Percentiles rank a stretch among this genome's conserved stretches.
These are phyloP conservation scores for Globisporangium uncinulatum DNA, from an alignment of 352 stramenopile species.

Conservation along the genomic window DNA sequence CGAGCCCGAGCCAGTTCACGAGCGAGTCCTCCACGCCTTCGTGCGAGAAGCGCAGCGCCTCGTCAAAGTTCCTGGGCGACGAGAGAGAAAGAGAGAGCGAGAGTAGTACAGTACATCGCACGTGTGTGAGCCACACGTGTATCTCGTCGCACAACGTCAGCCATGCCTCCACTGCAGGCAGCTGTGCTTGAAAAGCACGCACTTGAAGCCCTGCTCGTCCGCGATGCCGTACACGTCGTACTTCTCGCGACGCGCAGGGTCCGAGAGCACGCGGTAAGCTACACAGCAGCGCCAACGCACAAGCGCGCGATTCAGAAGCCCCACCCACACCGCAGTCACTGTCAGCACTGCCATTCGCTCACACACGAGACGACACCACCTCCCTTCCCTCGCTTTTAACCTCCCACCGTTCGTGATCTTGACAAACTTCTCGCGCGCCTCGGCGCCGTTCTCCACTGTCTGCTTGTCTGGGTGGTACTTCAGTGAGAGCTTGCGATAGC, in stretches of 20 bases:
- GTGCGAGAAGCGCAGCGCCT: constrained; percentile 56
- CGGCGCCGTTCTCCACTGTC: constrained; percentile 49
- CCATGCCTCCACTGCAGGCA: too few species aligned
- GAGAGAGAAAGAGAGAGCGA: background rate
- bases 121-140: too few species aligned
- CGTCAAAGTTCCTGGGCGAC: constrained; percentile 62
- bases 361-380: too few species aligned
- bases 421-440: constrained; percentile 64
- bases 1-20: constrained; percentile 64
- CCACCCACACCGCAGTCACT: background rate
- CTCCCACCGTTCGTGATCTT: constrained; percentile 69
- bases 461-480: constrained; percentile 96
- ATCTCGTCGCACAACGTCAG: too few species aligned
- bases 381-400: too few species aligned
- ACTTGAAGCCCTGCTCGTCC: constrained; percentile 74
- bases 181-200: constrained; percentile 13
- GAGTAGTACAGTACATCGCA: background rate
- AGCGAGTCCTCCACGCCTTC: constrained; percentile 67
- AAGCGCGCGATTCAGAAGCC: background rate
- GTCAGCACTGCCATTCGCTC: too few species aligned
- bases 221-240: constrained; percentile 79
- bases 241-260: constrained; percentile 66
- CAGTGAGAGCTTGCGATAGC: constrained; percentile 90
- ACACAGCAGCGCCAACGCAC: background rate
- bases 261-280: constrained; percentile 75